Evolutionary conservation across 495 filamentous ascomycete genomes (phyloP).

Genomic region (Penicillium egyptiacum): DNA sequence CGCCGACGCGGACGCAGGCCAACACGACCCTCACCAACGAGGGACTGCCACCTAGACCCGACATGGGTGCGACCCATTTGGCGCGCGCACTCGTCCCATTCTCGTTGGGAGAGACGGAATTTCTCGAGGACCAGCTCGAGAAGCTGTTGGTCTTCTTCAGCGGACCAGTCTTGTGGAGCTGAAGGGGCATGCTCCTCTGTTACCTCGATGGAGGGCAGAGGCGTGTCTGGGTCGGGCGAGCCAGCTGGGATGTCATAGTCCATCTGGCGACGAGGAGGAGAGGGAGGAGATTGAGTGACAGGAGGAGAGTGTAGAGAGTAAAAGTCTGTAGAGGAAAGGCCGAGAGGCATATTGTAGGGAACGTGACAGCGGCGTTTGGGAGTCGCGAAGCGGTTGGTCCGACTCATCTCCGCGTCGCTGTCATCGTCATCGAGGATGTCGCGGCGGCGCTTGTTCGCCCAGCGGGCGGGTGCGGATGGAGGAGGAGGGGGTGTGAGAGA

Average conservation of each 20-base stretch:
- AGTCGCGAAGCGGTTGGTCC: constrained; percentile 54
- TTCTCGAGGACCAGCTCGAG: constrained; percentile 75
- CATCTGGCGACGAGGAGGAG: constrained; percentile 24
- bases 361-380: constrained; percentile 66
- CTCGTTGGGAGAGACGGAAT: constrained; percentile 65
- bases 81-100: constrained; percentile 79
- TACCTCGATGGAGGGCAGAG: constrained; percentile 45
- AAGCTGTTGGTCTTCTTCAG: constrained; percentile 67
- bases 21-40: constrained; percentile 62
- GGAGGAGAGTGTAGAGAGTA: constrained; percentile 54
- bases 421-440: constrained; percentile 52
- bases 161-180: constrained; percentile 53
- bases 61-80: constrained; percentile 61
- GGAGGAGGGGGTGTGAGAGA: constrained; percentile 38
- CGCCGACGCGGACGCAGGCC: constrained; percentile 43
- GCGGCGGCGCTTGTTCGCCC: constrained; percentile 64
- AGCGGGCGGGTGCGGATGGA: constrained; percentile 42
- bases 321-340: constrained; percentile 63
- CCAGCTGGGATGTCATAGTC: constrained; percentile 12
- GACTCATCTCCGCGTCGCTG: constrained; percentile 40
- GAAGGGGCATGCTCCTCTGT: constrained; percentile 21
- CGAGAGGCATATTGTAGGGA: constrained; percentile 66
- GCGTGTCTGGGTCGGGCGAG: constrained; percentile 34
- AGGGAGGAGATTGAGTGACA: constrained; percentile 40
- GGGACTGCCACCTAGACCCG: constrained; percentile 67